phyloP scores from a whole-genome alignment of 495 filamentous ascomycete species.

The Trichoderma erinaceum region DNA sequence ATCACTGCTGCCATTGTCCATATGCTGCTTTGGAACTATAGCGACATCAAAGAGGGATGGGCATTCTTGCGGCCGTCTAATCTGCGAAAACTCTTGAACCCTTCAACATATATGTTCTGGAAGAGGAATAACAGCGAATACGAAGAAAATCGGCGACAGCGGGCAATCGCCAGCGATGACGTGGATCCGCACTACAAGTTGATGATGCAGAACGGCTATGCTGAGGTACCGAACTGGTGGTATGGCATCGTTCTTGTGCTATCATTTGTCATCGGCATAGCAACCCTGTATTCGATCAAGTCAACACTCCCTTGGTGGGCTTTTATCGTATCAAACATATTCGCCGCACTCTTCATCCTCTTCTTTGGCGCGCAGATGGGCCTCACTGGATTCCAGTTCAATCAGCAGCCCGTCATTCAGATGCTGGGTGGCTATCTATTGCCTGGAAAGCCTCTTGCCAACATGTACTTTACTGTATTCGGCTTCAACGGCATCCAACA shows the following conservation, averaged over 20 bases:
- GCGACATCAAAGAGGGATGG: slow-evolving; percentile 31
- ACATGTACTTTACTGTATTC: slow-evolving; percentile 34
- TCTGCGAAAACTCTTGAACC: slow-evolving; percentile 20
- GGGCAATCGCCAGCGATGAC: slow-evolving; percentile 16
- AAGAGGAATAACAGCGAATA: slow-evolving; percentile 16
- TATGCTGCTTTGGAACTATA: slow-evolving; percentile 29
- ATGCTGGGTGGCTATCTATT: slow-evolving; percentile 32
- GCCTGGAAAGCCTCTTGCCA: slow-evolving; percentile 31
- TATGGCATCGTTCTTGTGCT: slow-evolving; percentile 39
- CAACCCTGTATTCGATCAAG: slow-evolving; percentile 40
- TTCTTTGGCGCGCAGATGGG: slow-evolving; percentile 31
- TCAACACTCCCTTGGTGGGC: slow-evolving; percentile 52
- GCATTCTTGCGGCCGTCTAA: slow-evolving; percentile 21
- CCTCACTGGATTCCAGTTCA: slow-evolving; percentile 36
- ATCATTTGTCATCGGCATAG: slow-evolving; percentile 45
- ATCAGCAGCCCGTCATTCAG: slow-evolving; percentile 36
- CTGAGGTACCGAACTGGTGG: slow-evolving; percentile 53
- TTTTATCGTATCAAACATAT: slow-evolving; percentile 43
- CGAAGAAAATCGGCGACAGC: slow-evolving; percentile 20
- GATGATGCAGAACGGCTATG: slow-evolving; percentile 38
- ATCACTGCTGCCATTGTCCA: slow-evolving; percentile 38
- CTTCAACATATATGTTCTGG: slow-evolving; percentile 30
- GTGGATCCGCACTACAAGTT: slow-evolving; percentile 23
- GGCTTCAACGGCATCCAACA: slow-evolving; percentile 31
- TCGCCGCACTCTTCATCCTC: slow-evolving; percentile 31